Evolutionary conservation across 768 basidiomycete species (phyloP).

Genomic region (Mycena floridula): DNA sequence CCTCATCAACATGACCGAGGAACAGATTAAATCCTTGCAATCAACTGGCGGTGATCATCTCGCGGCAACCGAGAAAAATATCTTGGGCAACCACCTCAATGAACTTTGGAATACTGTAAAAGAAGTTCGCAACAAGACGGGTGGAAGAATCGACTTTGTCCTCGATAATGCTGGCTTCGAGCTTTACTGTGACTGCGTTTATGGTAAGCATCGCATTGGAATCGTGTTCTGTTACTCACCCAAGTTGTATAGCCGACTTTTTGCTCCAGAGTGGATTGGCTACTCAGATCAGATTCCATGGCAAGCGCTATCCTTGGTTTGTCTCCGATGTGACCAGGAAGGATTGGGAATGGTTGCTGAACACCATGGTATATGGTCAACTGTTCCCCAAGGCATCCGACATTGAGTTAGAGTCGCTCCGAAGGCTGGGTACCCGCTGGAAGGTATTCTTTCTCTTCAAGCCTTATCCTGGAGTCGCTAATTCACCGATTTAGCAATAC

Average conservation of each 20-base stretch:
- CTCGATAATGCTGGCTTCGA: slow-evolving; percentile 90
- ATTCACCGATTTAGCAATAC: slow-evolving; percentile 55
- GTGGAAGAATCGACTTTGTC: slow-evolving; percentile 74
- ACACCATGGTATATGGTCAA: slow-evolving; percentile 86
- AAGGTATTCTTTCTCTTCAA: slow-evolving; percentile 45
- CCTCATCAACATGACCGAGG: slow-evolving; percentile 96
- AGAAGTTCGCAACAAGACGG: slow-evolving; percentile 60
- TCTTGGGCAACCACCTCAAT: slow-evolving; percentile 78
- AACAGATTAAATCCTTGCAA: slow-evolving; percentile 94
- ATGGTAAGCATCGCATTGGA: slow-evolving; percentile 41
- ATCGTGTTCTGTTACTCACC: slow-evolving; percentile 1
- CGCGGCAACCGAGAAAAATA: slow-evolving; percentile 94
- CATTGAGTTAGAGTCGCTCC: slow-evolving; percentile 72
- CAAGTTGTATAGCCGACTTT: slow-evolving; percentile 75
- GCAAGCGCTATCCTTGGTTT: slow-evolving; percentile 94
- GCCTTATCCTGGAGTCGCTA: slow-evolving; percentile 1
- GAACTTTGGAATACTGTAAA: slow-evolving; percentile 72
- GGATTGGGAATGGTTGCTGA: slow-evolving; percentile 91
- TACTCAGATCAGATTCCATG: slow-evolving; percentile 84
- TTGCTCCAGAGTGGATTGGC: slow-evolving; percentile 87
- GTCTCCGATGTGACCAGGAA: slow-evolving; percentile 89
- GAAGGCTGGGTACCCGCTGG: slow-evolving; percentile 80
- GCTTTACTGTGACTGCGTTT: slow-evolving; percentile 82
- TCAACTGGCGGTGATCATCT: slow-evolving; percentile 95
- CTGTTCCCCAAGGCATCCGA: slow-evolving; percentile 84